Percentiles rank a stretch among this genome's conserved stretches.
Evolutionary conservation across 148 eudicot genomes (phyloP).

Genomic region (Arctostaphylos glauca): DNA sequence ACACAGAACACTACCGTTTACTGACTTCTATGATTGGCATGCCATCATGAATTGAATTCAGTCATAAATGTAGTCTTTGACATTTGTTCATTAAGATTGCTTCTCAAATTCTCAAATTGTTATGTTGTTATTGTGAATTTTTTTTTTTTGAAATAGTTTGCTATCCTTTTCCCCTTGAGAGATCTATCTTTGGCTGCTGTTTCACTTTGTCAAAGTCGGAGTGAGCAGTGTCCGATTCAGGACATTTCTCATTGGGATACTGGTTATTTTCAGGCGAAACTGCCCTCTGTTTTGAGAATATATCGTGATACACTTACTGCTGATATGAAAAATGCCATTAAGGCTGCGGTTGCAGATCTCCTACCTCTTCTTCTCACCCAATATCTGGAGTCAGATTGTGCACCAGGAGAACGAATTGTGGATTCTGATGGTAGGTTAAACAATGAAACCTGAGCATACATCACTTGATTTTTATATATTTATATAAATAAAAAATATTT

Average conservation of each 20-base stretch:
- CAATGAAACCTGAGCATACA: not conserved
- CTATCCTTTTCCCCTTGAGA: not conserved
- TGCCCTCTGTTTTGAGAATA: constrained; percentile 85
- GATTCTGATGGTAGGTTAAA: constrained; percentile 75
- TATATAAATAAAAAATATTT: not conserved
- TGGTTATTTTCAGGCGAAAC: constrained; percentile 65
- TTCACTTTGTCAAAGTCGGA: not conserved
- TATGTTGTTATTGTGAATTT: not conserved
- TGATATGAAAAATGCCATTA: constrained; percentile 93
- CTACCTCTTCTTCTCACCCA: constrained; percentile 73
- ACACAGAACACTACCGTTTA: not conserved
- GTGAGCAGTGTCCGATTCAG: not conserved
- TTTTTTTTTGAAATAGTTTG: not conserved
- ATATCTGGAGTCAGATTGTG: constrained; percentile 54
- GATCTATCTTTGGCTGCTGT: constrained; percentile 7
- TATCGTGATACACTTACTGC: constrained; percentile 90
- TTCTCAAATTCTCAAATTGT: not conserved
- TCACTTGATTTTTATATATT: not conserved
- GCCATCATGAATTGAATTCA: not conserved
- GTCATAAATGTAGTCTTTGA: not conserved
- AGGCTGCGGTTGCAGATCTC: constrained; percentile 71
- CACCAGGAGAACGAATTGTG: constrained; percentile 63
- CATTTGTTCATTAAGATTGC: not conserved
- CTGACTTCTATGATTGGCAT: not conserved
- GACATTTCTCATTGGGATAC: constrained; percentile 15